These are phyloP conservation scores for Suillus hirtellus DNA, from an alignment of 768 basidiomycete species.

Conservation along the genomic window DNA sequence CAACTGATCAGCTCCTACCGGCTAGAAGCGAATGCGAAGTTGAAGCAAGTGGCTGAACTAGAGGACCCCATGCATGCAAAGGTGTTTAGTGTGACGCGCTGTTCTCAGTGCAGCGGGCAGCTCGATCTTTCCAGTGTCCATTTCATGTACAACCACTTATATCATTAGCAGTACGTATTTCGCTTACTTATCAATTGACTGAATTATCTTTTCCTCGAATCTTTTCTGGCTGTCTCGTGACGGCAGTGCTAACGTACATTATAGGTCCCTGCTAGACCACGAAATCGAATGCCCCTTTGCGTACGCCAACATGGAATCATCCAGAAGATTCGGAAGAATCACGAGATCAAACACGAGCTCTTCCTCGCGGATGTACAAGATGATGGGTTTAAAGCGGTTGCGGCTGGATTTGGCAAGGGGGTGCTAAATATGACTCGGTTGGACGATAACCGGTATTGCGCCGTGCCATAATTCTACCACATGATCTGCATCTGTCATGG, in stretches of 20 bases:
- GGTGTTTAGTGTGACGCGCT: constrained; percentile 93
- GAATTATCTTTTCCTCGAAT: background rate
- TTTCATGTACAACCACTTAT: constrained; percentile 96
- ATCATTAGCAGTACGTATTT: constrained; percentile 79
- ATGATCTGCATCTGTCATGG: no score
- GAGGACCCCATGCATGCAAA: constrained; percentile 75
- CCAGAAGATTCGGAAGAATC: constrained; percentile 84
- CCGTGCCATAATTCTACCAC: no score
- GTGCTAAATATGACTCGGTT: no score
- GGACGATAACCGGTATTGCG: no score
- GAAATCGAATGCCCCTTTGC: constrained; percentile 91
- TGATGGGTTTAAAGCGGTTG: constrained; percentile 68
- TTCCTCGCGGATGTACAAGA: constrained; percentile 77
- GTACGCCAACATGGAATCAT: constrained; percentile 86
- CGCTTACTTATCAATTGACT: background rate
- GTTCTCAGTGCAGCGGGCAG: constrained; percentile 85
- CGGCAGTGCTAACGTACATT: background rate
- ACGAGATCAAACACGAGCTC: constrained; percentile 75
- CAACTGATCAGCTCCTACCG: constrained; percentile 87
- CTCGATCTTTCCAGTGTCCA: constrained; percentile 92
- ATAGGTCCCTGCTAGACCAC: constrained; percentile 84
- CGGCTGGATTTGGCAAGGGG: constrained; percentile 21
- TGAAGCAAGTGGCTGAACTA: constrained; percentile 80
- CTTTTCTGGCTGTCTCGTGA: background rate
- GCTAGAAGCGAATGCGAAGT: constrained; percentile 75